Evolutionary conservation across 306 rosid species (phyloP).

Genomic region (Glycine latifolia): DNA sequence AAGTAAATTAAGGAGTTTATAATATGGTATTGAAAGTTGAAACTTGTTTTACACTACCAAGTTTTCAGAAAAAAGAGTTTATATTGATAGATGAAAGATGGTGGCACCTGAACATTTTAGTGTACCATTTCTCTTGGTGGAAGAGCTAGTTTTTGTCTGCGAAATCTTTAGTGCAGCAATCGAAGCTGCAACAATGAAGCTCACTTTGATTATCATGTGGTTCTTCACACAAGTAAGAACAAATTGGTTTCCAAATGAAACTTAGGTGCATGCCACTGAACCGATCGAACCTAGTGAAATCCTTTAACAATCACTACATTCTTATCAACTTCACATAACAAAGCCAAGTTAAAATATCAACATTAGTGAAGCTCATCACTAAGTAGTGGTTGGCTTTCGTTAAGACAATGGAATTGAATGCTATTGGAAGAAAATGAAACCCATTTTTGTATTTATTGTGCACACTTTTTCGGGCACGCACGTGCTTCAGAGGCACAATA

Average conservation of each 20-base stretch:
- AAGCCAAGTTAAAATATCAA: conserved; percentile 20
- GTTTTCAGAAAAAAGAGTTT: neutral
- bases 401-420: conserved; percentile 37
- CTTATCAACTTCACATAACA: conserved; percentile 29
- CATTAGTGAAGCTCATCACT: conserved; percentile 47
- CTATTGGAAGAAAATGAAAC: conserved; percentile 29
- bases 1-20: neutral
- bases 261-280: conserved; percentile 24
- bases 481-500: neutral
- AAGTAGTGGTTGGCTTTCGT: conserved; percentile 48
- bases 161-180: conserved; percentile 53
- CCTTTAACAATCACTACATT: conserved; percentile 45
- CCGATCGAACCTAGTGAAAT: conserved; percentile 38
- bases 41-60: neutral
- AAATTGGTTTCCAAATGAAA: conserved; percentile 1
- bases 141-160: conserved; percentile 26
- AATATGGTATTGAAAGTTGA: neutral
- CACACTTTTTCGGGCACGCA: neutral
- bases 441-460: neutral
- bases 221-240: conserved; percentile 8
- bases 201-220: conserved; percentile 58
- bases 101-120: conserved; percentile 44
- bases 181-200: conserved; percentile 56
- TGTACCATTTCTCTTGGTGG: conserved; percentile 18
- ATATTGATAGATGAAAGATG: neutral